Percentiles rank a stretch among this genome's conserved stretches.
phyloP scores from a whole-genome alignment of 1,139 yeast species.

The Candida frijolesensis region DNA sequence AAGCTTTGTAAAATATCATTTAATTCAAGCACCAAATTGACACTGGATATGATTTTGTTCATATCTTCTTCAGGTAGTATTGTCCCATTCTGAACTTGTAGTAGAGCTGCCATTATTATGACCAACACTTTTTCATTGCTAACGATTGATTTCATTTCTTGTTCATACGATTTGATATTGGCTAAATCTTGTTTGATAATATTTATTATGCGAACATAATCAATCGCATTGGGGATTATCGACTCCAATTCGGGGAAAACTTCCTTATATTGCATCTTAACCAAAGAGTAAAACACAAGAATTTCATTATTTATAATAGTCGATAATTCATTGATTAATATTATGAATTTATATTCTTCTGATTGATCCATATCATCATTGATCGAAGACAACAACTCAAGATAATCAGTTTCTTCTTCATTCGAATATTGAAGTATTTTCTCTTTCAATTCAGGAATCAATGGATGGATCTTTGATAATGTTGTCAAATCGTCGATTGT shows the following conservation, averaged over 20 bases:
- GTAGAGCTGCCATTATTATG: constrained; percentile 71
- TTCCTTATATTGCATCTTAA: constrained; percentile 55
- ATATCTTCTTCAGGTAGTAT: constrained; percentile 40
- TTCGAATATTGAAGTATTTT: constrained; percentile 27
- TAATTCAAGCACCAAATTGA: constrained; percentile 51
- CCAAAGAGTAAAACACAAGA: constrained; percentile 47
- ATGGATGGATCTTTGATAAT: constrained; percentile 26
- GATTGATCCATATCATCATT: constrained; percentile 31
- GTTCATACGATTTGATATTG: constrained; percentile 34
- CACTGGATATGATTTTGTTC: constrained; percentile 42
- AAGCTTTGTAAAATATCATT: constrained; percentile 46
- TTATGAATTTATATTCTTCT: constrained; percentile 52
- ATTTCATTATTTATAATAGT: constrained; percentile 62
- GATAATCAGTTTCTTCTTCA: constrained; percentile 32
- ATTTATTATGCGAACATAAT: constrained; percentile 58
- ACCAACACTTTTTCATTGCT: constrained; percentile 70
- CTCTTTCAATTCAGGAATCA: constrained; percentile 28
- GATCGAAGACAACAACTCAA: constrained; percentile 34
- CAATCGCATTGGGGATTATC: constrained; percentile 63
- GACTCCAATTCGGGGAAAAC: constrained; percentile 75
- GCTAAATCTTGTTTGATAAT: constrained; percentile 54
- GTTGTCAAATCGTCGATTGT: constrained; percentile 20
- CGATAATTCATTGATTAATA: constrained; percentile 57
- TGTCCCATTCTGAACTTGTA: constrained; percentile 27
- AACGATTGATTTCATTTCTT: constrained; percentile 42